These are phyloP conservation scores for Trametes maxima DNA, from an alignment of 768 basidiomycete species.

Conservation along the genomic window DNA sequence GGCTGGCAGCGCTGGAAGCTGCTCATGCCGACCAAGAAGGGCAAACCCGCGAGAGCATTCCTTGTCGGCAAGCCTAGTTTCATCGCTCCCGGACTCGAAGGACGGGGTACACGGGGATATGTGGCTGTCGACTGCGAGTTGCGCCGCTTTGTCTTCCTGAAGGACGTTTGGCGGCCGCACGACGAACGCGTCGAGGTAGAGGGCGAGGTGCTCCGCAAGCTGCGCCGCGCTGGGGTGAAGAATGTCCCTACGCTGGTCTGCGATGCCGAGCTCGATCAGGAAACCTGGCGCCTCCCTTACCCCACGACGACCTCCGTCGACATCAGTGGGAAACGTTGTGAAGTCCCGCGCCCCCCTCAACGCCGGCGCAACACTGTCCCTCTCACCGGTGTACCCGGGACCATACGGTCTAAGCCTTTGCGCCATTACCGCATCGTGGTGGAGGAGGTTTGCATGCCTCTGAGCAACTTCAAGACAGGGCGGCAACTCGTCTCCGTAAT, in stretches of 20 bases:
- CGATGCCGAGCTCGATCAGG: slow-evolving; percentile 5
- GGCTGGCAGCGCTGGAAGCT: neutral
- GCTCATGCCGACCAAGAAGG: neutral
- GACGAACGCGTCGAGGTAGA: neutral
- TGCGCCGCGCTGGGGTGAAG: neutral
- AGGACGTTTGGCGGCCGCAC: slow-evolving; percentile 6
- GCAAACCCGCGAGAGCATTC: neutral
- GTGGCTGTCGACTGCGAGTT: slow-evolving; percentile 12
- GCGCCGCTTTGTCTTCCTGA: slow-evolving; percentile 7
- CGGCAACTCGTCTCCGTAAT: neutral
- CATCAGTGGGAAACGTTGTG: no score
- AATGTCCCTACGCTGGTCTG: slow-evolving; percentile 10
- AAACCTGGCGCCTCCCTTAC: neutral
- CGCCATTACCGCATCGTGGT: slow-evolving; percentile 11
- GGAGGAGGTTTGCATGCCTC: slow-evolving; percentile 1
- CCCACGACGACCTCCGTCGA: neutral
- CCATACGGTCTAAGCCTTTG: no score
- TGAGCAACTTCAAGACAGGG: neutral
- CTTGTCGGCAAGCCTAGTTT: slow-evolving; percentile 1
- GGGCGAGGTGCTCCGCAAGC: neutral
- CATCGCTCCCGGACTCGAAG: neutral
- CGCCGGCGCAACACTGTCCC: neutral
- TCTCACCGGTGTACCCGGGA: neutral
- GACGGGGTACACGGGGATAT: slow-evolving; percentile 8
- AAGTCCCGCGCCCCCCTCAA: neutral